Conservation (phyloP, 305 asterid genomes). For the Solanum hybrid region DNA sequence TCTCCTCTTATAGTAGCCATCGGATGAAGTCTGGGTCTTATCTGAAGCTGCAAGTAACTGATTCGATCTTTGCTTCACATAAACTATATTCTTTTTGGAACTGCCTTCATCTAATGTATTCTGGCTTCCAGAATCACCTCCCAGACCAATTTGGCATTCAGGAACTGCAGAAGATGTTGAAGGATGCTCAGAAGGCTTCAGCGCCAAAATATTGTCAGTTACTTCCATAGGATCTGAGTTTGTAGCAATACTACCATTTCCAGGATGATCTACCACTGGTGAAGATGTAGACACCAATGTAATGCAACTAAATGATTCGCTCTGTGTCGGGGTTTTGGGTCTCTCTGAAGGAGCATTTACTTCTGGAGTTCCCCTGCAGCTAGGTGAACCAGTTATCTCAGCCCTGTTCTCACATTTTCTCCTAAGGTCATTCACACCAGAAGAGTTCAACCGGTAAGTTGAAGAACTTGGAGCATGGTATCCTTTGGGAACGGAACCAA, state of each 20-base stretch:
- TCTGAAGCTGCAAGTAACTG: slow-evolving; percentile 81
- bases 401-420: slow-evolving; percentile 25
- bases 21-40: slow-evolving; percentile 38
- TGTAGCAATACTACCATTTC: slow-evolving; percentile 18
- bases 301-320: slow-evolving; percentile 22
- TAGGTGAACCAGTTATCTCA: slow-evolving; percentile 23
- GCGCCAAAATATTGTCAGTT: neutral
- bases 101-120: slow-evolving; percentile 32
- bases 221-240: slow-evolving; percentile 21
- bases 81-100: slow-evolving; percentile 36
- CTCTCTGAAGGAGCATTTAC: slow-evolving; percentile 28
- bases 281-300: slow-evolving; percentile 16
- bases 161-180: slow-evolving; percentile 22
- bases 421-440: slow-evolving; percentile 18
- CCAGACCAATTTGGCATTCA: slow-evolving; percentile 33
- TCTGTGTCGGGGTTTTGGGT: slow-evolving; percentile 23
- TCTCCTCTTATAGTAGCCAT: slow-evolving; percentile 73
- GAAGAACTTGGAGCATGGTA: slow-evolving; percentile 32
- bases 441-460: slow-evolving; percentile 24
- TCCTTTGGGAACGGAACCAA: slow-evolving; percentile 30
- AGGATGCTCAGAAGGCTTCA: slow-evolving; percentile 20
- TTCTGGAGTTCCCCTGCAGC: slow-evolving; percentile 20
- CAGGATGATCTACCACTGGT: slow-evolving; percentile 22
- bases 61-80: slow-evolving; percentile 67
- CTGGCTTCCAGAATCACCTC: slow-evolving; percentile 35